Evolutionary conservation across 2,329 filamentous ascomycete species (phyloP), one percentile per base, ranked within the genome.

Genomic region (Fusarium sp.): DNA sequence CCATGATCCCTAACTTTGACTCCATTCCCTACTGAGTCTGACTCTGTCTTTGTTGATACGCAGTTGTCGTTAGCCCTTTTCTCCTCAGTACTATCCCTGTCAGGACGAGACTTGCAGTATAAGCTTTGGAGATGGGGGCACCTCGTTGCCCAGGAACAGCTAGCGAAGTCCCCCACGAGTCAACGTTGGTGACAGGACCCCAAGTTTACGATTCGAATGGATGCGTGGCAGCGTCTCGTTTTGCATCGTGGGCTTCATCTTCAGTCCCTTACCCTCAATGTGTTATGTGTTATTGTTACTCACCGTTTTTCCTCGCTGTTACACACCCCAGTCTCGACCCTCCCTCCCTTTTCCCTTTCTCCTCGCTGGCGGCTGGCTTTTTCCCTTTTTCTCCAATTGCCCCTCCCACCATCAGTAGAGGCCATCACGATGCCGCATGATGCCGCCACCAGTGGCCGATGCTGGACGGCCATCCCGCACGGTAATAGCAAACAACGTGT

Each of bases 321-420:
- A 69, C 69, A 49, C 52, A 54, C 68, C 64, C 63, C 33, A 45
- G 67, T 53, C 60, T 41, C 53, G 60, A 42, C 50, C 58, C 60
- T 54, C 56, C 49, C 44, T 50, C 64, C 60, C 40, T 42, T 32
- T 53, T 35, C 30, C 52, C 35, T 58, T 54, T 45, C 52, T 52
- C 33, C 41, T 68, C 50, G 42, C 42, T 48, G 26, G 48, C 59
- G 37, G 46, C 37, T 44, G 38, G 11, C 14, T 40, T 60, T 60
- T 60, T 35, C 40, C 6, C 26, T 41, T 11, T 41, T 55, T 59
- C 73, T 61, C 72, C 61, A 69, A 58, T 45, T 61, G 54, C 72
- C 64, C 71, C 73, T 75, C 73, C 64, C 71, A 70, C 71, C 73
- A 68, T 73, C 37, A 63, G 54, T 53, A 55, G 30, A 45, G 18